phyloP scores from a whole-genome alignment of 129 eudicot genomes.

The Solidago caesia region DNA sequence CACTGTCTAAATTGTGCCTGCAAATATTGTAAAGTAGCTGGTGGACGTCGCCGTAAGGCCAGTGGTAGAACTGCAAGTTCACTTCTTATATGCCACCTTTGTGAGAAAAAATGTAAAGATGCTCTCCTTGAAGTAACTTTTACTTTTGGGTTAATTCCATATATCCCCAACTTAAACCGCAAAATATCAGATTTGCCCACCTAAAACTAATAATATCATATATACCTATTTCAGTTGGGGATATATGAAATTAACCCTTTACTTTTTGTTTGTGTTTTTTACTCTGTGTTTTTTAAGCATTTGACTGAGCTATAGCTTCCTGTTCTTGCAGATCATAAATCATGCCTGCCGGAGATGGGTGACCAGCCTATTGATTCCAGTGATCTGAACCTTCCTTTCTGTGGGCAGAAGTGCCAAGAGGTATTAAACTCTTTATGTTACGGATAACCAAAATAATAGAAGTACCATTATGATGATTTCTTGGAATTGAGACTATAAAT shows the following conservation, averaged over 20 bases:
- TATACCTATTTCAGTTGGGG: no score
- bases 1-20: conserved; percentile 81
- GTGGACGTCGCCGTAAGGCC: conserved; percentile 23
- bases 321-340: conserved; percentile 54
- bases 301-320: conserved; percentile 22
- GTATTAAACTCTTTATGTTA: conserved; percentile 33
- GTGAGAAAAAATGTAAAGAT: conserved; percentile 42
- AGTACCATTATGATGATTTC: background rate
- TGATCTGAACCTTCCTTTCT: conserved; percentile 40
- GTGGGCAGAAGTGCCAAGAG: conserved; percentile 74
- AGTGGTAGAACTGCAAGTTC: conserved; percentile 24
- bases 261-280: conserved; percentile 12
- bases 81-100: conserved; percentile 34
- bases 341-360: conserved; percentile 52
- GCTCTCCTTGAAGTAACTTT: conserved; percentile 6
- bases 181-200: no score
- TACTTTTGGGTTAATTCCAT: background rate
- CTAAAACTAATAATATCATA: no score
- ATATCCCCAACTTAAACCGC: no score
- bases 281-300: background rate
- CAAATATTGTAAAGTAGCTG: conserved; percentile 56
- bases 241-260: background rate
- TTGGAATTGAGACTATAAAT: conserved; percentile 14
- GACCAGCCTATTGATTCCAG: conserved; percentile 31
- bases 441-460: background rate